Evolutionary conservation across 192 early-diverging fungal species (phyloP).

Genomic region (Coemansia asiatica): DNA sequence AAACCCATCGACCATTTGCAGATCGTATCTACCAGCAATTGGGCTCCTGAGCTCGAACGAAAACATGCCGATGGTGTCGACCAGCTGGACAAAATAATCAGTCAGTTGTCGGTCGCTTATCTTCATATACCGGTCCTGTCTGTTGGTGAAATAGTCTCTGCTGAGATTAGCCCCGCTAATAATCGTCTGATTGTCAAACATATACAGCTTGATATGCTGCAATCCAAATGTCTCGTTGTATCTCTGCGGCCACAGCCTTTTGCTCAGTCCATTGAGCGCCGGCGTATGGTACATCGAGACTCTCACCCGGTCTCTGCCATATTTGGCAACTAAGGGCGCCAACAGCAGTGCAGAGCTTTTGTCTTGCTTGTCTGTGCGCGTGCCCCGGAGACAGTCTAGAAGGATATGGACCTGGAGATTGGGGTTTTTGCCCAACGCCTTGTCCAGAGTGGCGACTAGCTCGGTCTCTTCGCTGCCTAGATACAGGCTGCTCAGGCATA

Average conservation of each 20-base stretch:
- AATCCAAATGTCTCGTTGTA: constrained; percentile 94
- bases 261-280: constrained; percentile 66
- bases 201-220: constrained; percentile 92
- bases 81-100: constrained; percentile 71
- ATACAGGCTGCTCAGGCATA: constrained; percentile 88
- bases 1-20: constrained; percentile 19
- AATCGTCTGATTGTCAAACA: constrained; percentile 86
- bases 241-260: constrained; percentile 73
- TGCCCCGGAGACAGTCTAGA: constrained; percentile 88
- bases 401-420: constrained; percentile 70
- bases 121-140: constrained; percentile 92
- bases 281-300: constrained; percentile 90
- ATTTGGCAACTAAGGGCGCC: constrained; percentile 26
- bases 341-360: constrained; percentile 71
- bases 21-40: constrained; percentile 10
- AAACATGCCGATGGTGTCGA: constrained; percentile 62
- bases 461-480: constrained; percentile 80
- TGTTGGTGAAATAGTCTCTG: constrained; percentile 90
- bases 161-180: constrained; percentile 84
- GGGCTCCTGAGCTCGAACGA: constrained; percentile 55
- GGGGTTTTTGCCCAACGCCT: constrained; percentile 57
- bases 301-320: constrained; percentile 53
- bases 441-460: constrained; percentile 62
- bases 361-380: constrained; percentile 54
- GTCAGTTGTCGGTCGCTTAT: constrained; percentile 62